Conservation (phyloP, 1,139 yeast genomes). For the Blastobotrys proliferans region DNA sequence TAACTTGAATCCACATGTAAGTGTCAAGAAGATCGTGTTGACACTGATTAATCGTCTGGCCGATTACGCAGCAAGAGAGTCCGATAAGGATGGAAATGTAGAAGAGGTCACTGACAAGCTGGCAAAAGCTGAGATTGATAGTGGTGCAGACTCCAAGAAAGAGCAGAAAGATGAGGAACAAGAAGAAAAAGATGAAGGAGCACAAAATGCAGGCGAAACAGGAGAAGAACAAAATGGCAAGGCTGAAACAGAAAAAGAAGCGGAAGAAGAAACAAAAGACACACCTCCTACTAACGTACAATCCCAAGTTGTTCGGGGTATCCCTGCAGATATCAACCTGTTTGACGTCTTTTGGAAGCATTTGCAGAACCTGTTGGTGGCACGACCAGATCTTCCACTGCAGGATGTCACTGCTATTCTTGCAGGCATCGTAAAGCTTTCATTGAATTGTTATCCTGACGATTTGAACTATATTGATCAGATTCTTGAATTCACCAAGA, state of each 20-base stretch:
- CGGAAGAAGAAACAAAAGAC: conserved; percentile 13
- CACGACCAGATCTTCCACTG: conserved; percentile 60
- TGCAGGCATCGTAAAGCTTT: conserved; percentile 59
- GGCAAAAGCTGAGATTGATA: conserved; percentile 15
- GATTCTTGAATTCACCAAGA: conserved; percentile 56
- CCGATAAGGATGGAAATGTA: conserved; percentile 17
- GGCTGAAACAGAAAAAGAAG: conserved; percentile 13
- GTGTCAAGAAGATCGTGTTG: conserved; percentile 60
- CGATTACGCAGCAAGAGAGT: conserved; percentile 44
- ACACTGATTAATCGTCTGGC: conserved; percentile 73
- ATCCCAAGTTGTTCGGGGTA: conserved; percentile 9
- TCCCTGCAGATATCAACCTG: conserved; percentile 32
- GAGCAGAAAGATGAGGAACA: conserved; percentile 13
- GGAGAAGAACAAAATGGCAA: conserved; percentile 17
- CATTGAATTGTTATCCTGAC: conserved; percentile 64
- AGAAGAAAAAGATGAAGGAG: conserved; percentile 9
- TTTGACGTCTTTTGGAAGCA: conserved; percentile 66
- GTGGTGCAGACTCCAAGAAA: conserved; percentile 5
- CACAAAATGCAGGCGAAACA: conserved; percentile 7
- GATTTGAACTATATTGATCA: conserved; percentile 57
- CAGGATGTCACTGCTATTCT: conserved; percentile 64
- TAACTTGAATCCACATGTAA: conserved; percentile 64
- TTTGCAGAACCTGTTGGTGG: conserved; percentile 48
- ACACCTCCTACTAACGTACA: conserved; percentile 5
- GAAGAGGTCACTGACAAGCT: conserved; percentile 16